Base-by-base conservation (phyloP, 495 filamentous ascomycete species). In the Talaromyces wortmannii region DNA sequence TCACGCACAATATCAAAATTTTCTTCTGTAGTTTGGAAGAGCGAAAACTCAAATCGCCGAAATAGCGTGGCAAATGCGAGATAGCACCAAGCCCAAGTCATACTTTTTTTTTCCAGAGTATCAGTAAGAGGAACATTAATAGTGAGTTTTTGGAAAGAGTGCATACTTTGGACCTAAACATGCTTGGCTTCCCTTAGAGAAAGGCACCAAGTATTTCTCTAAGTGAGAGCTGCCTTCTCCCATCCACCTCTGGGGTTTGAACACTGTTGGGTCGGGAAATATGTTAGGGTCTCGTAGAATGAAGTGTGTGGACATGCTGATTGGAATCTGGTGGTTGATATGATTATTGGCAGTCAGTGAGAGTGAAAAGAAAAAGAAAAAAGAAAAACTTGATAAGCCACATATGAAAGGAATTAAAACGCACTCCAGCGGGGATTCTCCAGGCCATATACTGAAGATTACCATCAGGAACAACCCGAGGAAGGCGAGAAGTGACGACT, bases 141-240 rank as follows among this genome's bases (percentile, higher is more conserved):
- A 8, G 15, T 23, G 17, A 16, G 7, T 7, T 49, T 4, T 49
- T 49, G 47, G 15, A 18, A 12, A 16, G 18, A 49, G 11, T 15
- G 57, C 70, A 61, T 56, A 75, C 72, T 74, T 70, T 54, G 70
- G 68, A 6, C 78, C 80, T 4, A 74, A n/a, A 60, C 81, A 83
- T 6, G 57, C 59, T n/a, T 76, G 60, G 6, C 53, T 63, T 0
- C 81, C 81, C 18, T 75, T 75, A 0, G 63, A 61, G 40, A 78
- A 78, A 1, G 75, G 57, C 2, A 78, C 59, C 13, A 80, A 58
- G 54, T 70, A 77, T 53, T 62, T 62, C 7, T 70, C 61, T 10
- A 68, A 56, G 2, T 64, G 59, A 7, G 63, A 59, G 6, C 11
- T 51, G 1, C 66, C 54, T 6, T 47, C 6, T 6, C n/a, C 6